These are phyloP conservation scores for Fusarium sacchari DNA, from an alignment of 2,329 filamentous ascomycete species.

Conservation along the genomic window DNA sequence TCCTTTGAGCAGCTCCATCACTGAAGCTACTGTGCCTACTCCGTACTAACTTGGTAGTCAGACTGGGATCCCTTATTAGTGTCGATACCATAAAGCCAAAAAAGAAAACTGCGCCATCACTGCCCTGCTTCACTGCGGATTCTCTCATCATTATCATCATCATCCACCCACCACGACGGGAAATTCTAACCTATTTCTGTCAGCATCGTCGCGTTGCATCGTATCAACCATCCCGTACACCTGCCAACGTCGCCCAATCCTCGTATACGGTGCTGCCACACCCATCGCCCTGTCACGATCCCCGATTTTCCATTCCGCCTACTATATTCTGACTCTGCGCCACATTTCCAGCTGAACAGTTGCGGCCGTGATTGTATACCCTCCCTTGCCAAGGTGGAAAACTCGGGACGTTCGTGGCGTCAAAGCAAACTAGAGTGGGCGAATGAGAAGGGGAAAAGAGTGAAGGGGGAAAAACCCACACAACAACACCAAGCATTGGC, in stretches of 20 bases:
- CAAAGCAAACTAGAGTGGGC: background rate
- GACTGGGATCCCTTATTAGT: slow-evolving; percentile 10
- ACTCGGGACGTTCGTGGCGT: slow-evolving; percentile 25
- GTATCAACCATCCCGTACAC: slow-evolving; percentile 7
- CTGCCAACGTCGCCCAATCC: background rate
- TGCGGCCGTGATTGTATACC: slow-evolving; percentile 4
- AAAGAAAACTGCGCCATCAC: slow-evolving; percentile 17
- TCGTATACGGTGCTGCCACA: slow-evolving; percentile 20
- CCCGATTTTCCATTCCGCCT: slow-evolving; percentile 22
- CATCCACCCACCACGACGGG: slow-evolving; percentile 2
- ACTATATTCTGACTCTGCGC: slow-evolving; percentile 23
- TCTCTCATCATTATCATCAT: slow-evolving; percentile 20
- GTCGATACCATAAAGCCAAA: slow-evolving; percentile 10
- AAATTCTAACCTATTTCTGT: slow-evolving; percentile 21
- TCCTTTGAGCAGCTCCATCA: slow-evolving; percentile 8
- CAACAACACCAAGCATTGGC: background rate
- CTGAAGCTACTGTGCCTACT: slow-evolving; percentile 10
- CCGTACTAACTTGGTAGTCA: background rate
- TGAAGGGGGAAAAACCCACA: background rate
- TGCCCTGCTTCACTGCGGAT: slow-evolving; percentile 30
- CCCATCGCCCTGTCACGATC: slow-evolving; percentile 2
- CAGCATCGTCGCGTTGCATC: background rate
- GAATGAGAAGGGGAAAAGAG: background rate
- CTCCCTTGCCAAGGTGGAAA: slow-evolving; percentile 39
- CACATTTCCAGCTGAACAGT: slow-evolving; percentile 21